phyloP scores from a whole-genome alignment of 768 basidiomycete genomes.

The Lactarius sp. region DNA sequence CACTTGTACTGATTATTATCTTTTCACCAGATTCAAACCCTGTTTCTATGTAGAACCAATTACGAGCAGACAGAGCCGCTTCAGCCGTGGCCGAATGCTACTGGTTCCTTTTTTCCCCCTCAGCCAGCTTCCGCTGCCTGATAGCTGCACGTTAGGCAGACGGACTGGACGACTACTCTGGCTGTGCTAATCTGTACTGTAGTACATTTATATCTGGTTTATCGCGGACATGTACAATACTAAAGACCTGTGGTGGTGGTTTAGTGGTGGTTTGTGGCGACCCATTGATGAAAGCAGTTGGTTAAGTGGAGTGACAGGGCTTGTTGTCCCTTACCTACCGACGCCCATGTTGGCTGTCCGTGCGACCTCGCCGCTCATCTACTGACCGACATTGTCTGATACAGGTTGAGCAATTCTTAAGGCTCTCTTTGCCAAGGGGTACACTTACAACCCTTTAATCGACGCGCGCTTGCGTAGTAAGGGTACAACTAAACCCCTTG shows the following conservation, averaged over 20 bases:
- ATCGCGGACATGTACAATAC: slow-evolving; percentile 16
- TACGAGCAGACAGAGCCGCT: not conserved
- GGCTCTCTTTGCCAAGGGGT: slow-evolving; percentile 8
- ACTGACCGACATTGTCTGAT: slow-evolving; percentile 19
- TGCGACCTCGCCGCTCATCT: slow-evolving; percentile 9
- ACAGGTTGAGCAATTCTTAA: slow-evolving; percentile 19
- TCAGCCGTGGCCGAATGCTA: not conserved
- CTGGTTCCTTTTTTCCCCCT: not conserved
- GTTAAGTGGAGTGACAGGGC: not conserved
- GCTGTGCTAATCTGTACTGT: slow-evolving; percentile 3
- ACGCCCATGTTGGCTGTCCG: slow-evolving; percentile 17
- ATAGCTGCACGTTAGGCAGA: not conserved
- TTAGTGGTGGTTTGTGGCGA: slow-evolving; percentile 3
- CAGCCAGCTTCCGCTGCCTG: slow-evolving; percentile 1
- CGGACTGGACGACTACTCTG: not conserved
- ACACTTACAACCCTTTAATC: not conserved
- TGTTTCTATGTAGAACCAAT: not conserved
- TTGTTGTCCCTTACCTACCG: not conserved
- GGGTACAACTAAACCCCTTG: slow-evolving; percentile 2
- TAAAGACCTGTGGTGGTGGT: not conserved
- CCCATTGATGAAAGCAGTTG: not conserved
- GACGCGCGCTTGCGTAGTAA: slow-evolving; percentile 11
- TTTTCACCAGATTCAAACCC: not conserved
- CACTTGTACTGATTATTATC: slow-evolving; percentile 6
- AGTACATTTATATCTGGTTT: slow-evolving; percentile 11